Percentiles rank a stretch among this genome's conserved stretches.
Evolutionary conservation across 805 yeast species (phyloP).

Genomic region (Komagataella populi): DNA sequence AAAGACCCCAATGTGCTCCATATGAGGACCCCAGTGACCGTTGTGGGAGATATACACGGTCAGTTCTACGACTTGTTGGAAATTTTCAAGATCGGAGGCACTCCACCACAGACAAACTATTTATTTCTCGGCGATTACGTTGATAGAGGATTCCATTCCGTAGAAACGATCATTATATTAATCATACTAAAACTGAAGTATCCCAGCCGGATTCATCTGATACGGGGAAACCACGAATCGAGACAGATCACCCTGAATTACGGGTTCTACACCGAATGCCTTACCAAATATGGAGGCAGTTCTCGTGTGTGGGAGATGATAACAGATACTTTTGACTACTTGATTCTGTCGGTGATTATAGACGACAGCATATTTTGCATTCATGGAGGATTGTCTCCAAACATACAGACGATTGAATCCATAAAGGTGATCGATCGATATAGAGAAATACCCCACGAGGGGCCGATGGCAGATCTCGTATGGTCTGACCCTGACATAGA

Average conservation of each 20-base stretch:
- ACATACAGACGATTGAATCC: constrained; percentile 88
- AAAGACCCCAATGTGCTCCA: constrained; percentile 81
- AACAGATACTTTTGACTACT: constrained; percentile 86
- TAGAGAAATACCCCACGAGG: constrained; percentile 95
- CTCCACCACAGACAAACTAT: constrained; percentile 87
- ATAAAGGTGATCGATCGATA: constrained; percentile 83
- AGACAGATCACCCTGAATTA: constrained; percentile 94
- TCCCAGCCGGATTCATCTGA: constrained; percentile 69
- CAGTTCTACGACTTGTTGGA: constrained; percentile 91
- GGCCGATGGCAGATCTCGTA: constrained; percentile 97
- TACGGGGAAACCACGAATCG: constrained; percentile 94
- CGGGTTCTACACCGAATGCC: constrained; percentile 92
- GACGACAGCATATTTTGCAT: constrained; percentile 87
- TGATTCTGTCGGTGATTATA: constrained; percentile 80
- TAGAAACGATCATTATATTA: constrained; percentile 80
- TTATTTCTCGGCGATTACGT: constrained; percentile 92
- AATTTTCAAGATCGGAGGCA: constrained; percentile 87
- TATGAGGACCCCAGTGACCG: constrained; percentile 75
- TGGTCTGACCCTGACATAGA: constrained; percentile 98
- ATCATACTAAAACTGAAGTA: constrained; percentile 77
- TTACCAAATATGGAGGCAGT: constrained; percentile 68
- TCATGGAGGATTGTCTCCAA: constrained; percentile 95
- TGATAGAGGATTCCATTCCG: constrained; percentile 86
- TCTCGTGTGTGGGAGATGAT: constrained; percentile 76
- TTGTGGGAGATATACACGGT: constrained; percentile 97